A percentile compares a stretch with the other conserved stretches of the same genome.
Conservation (phyloP, 495 filamentous ascomycete genomes). For the Peziza echinospora region DNA sequence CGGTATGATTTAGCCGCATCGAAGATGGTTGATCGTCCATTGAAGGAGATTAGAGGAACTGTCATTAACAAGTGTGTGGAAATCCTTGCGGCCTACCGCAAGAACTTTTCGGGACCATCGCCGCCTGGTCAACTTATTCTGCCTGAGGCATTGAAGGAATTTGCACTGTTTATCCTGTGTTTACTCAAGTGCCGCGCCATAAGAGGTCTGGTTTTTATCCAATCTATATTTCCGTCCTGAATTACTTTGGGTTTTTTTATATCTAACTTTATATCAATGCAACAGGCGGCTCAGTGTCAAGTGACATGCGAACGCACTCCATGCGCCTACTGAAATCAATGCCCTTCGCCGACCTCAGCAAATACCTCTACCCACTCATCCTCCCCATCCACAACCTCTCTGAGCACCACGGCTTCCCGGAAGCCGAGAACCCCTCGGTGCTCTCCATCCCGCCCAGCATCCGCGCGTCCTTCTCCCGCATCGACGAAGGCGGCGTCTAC, state of each 20-base stretch:
- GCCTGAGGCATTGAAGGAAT: constrained; percentile 89
- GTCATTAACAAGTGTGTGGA: constrained; percentile 88
- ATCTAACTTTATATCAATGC: too few relatives aligned
- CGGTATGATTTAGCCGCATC: constrained; percentile 51
- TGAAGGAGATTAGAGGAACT: constrained; percentile 70
- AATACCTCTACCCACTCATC: constrained; percentile 91
- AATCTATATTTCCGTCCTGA: neutral
- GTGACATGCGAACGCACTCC: constrained; percentile 75
- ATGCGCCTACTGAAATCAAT: constrained; percentile 77
- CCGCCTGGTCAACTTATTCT: constrained; percentile 86
- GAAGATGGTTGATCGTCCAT: constrained; percentile 51
- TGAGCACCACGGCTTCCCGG: constrained; percentile 41
- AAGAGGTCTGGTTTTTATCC: constrained; percentile 36
- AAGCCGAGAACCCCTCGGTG: constrained; percentile 65
- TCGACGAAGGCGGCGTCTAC: constrained; percentile 93
- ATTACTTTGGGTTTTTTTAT: constrained; percentile 2
- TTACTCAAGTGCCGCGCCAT: constrained; percentile 80
- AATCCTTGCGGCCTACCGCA: constrained; percentile 80
- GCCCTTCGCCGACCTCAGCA: constrained; percentile 60
- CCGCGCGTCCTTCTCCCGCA: constrained; percentile 71
- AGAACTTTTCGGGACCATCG: constrained; percentile 65
- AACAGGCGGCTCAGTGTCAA: constrained; percentile 57
- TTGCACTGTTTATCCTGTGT: constrained; percentile 90
- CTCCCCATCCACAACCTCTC: constrained; percentile 79
- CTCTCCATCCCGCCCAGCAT: constrained; percentile 53